Evolutionary conservation across 2,329 filamentous ascomycete genomes (phyloP).

Genomic region (Pyrenophora graminea): DNA sequence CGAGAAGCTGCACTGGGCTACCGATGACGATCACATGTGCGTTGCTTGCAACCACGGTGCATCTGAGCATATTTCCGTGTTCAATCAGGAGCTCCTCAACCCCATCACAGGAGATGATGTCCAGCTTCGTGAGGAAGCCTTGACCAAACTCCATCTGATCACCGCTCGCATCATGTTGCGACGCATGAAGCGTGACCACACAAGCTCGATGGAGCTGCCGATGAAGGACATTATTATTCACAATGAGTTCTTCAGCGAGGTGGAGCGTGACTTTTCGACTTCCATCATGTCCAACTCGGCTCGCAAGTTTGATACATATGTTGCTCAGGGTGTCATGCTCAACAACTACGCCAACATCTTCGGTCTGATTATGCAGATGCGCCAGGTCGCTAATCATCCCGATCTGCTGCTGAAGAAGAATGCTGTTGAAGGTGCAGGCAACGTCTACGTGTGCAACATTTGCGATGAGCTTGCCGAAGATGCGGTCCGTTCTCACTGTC

Average conservation of each 20-base stretch:
- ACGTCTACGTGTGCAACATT: conserved; percentile 88
- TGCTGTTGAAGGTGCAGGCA: conserved; percentile 80
- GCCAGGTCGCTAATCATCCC: conserved; percentile 94
- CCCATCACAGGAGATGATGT: conserved; percentile 61
- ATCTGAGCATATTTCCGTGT: conserved; percentile 75
- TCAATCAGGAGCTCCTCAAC: conserved; percentile 93
- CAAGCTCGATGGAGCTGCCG: conserved; percentile 91
- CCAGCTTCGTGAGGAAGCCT: conserved; percentile 67
- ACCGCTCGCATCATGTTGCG: conserved; percentile 95
- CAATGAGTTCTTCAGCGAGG: conserved; percentile 94
- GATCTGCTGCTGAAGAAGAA: conserved; percentile 87
- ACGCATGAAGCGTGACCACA: conserved; percentile 91
- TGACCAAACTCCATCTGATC: conserved; percentile 82
- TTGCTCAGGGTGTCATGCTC: conserved; percentile 88
- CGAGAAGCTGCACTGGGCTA: conserved; percentile 79
- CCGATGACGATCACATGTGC: conserved; percentile 73
- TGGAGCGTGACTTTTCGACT: conserved; percentile 91
- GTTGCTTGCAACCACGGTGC: conserved; percentile 68
- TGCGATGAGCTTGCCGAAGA: conserved; percentile 97
- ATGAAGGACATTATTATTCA: conserved; percentile 92
- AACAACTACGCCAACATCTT: conserved; percentile 96
- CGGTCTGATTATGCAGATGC: conserved; percentile 98
- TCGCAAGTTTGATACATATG: conserved; percentile 93
- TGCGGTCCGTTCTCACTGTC: conserved; percentile 87
- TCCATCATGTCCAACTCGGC: conserved; percentile 93